Evolutionary conservation across 441 rosid genomes (phyloP), one percentile per base, ranked within the genome.

Genomic region (Sinapis alba): DNA sequence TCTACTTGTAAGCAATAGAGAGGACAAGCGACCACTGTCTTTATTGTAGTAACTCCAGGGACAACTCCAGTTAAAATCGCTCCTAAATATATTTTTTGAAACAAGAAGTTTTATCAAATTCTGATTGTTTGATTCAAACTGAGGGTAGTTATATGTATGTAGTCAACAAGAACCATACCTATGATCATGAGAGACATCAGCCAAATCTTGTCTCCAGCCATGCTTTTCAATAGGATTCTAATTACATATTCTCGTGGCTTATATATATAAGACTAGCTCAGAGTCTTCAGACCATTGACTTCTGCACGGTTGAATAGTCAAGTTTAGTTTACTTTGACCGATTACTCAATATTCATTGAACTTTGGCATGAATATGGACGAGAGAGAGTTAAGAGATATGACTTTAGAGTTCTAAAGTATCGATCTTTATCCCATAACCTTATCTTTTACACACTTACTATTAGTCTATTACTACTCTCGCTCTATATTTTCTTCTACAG

Each of bases 1-100:
- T 68, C 74, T 18, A 79, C 84, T 28, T 76, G 36, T 38, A 83
- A 73, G 81, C 84, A 83, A 63, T 83, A 78, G 0, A 78, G 53
- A 45, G 53, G 53, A 15, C 53, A 45, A 45, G 53, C 53, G 19
- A 0, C 10, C 26, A 5, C 66, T 41, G 15, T 74, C 41, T 20
- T 67, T 27, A 19, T 45, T 38, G 16, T 64, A 11, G 23, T n/a
- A 13, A 51, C 16, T 61, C 67, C 60, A 16, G 65, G 71, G 47
- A 56, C 15, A 41, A 41, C 71, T 45, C 62, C 76, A 16, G 10
- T 11, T 45, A 45, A 19, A 45, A 45, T 45, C 53, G 19, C 72
- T 36, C 77, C 77, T 50, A 61, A 30, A 45, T 43, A 6, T 6
- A n/a, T 5, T 43, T 43, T 43, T 43, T 43, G 16, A 43, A 43